Base-by-base conservation (phyloP, 1,139 yeast species). In the Candida neerlandica region DNA sequence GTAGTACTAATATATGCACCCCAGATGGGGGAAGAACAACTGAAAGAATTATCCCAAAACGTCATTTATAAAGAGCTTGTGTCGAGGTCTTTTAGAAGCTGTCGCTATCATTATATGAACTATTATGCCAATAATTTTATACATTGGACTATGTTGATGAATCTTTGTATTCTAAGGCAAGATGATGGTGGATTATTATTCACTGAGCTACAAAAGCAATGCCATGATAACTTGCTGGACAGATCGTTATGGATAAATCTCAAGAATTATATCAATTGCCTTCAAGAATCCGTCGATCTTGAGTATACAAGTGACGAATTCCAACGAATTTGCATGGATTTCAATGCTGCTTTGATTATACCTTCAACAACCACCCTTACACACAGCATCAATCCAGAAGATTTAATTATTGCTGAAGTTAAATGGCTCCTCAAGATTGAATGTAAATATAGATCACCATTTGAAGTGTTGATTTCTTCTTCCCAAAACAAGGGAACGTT, bases 21-120 rank as follows among this genome's bases (percentile, higher is more conserved):
- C 10, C n/a, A 21, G 6, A 9, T 14, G 14, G 23, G 16, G 3
- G 41, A 4, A 38, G 18, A 9, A 14, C 12, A 14, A 16, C 21
- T 16, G 7, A 15, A 26, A 9, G 23, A 3, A 15, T 15, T 41
- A 29, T 7, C 5, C 3, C 15, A 5, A 4, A 11, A 27, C 11
- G 29, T n/a, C 3, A 14, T 43, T 5, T 44, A 43, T 35, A 11
- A 37, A 12, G 40, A 45, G 9, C 41, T 65, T 1, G 32, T 68
- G 2, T 53, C 50, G 9, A 54, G 74, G 39, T 52, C 66, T 2
- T 53, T 72, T 27, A 61, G 56, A 46, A 69, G 78, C 21, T 67
- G 72, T 54, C 58, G 63, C 30, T 46, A 66, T 40, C 81, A 76
- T 54, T 71, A 61, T 56, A 74, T 78, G 45, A 76, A 75, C 56